Percentiles rank a stretch among this genome's conserved stretches.
These are phyloP conservation scores for Nymphaea colorata DNA, from an alignment of 164 flowering plant species.

Conservation along the genomic window DNA sequence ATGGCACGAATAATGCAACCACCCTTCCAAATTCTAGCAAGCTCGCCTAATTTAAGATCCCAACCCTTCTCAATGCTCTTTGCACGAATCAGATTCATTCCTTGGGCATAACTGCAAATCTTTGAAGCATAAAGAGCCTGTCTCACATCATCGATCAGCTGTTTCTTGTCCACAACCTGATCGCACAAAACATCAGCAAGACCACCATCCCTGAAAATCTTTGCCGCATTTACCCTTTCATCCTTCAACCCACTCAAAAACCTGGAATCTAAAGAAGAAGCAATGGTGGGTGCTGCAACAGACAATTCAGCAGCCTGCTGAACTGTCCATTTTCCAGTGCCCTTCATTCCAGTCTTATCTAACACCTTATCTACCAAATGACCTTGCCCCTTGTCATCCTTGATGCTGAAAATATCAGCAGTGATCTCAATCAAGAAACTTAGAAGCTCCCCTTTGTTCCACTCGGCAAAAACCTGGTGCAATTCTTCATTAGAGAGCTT, in stretches of 20 bases:
- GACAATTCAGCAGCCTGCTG: slow-evolving; percentile 78
- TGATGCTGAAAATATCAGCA: slow-evolving; percentile 63
- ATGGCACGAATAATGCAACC: slow-evolving; percentile 63
- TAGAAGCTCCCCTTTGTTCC: slow-evolving; percentile 66
- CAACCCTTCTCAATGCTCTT: slow-evolving; percentile 63
- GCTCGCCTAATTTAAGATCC: slow-evolving; percentile 50
- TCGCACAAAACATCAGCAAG: slow-evolving; percentile 23
- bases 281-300: slow-evolving; percentile 62
- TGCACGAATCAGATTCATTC: slow-evolving; percentile 65
- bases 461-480: slow-evolving; percentile 42
- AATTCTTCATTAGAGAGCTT: slow-evolving; percentile 56
- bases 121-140: slow-evolving; percentile 60
- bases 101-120: slow-evolving; percentile 71
- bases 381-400: slow-evolving; percentile 58
- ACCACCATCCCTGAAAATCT: slow-evolving; percentile 38
- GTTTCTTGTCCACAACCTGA: slow-evolving; percentile 40
- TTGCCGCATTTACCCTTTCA: slow-evolving; percentile 56
- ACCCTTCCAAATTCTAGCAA: slow-evolving; percentile 71
- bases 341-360: slow-evolving; percentile 71
- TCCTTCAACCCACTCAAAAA: slow-evolving; percentile 66
- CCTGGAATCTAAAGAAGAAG: slow-evolving; percentile 51
- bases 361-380: slow-evolving; percentile 59
- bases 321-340: slow-evolving; percentile 72
- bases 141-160: slow-evolving; percentile 55
- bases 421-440: slow-evolving; percentile 69